phyloP scores from a whole-genome alignment of 2,329 filamentous ascomycete species.

The Talaromyces atroroseus region DNA sequence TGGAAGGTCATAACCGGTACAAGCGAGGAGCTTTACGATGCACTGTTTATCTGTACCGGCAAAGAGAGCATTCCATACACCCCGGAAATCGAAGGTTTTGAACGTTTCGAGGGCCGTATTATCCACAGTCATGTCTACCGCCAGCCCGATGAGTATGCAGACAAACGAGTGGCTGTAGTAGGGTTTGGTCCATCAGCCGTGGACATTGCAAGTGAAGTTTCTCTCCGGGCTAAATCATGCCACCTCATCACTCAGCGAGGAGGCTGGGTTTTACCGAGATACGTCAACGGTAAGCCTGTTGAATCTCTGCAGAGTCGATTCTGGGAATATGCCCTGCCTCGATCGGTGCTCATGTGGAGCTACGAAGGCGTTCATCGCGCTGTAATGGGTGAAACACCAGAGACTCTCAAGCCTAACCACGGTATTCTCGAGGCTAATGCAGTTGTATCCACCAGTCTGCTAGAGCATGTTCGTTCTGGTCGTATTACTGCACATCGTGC shows the following conservation, averaged over 20 bases:
- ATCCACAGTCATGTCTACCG: constrained; percentile 37
- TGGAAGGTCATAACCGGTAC: constrained; percentile 25
- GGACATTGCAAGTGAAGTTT: constrained; percentile 37
- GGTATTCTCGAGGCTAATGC: constrained; percentile 31
- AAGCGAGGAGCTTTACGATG: constrained; percentile 27
- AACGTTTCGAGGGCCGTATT: constrained; percentile 30
- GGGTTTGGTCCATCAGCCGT: constrained; percentile 36
- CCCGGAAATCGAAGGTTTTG: constrained; percentile 27
- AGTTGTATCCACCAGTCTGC: constrained; percentile 29
- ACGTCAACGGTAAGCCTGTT: constrained; percentile 30
- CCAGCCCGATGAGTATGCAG: constrained; percentile 28
- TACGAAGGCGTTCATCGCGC: constrained; percentile 28
- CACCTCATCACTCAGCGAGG: constrained; percentile 36
- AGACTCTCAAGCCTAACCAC: constrained; percentile 30
- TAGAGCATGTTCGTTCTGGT: constrained; percentile 30
- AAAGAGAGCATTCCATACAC: constrained; percentile 26
- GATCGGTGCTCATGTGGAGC: constrained; percentile 22
- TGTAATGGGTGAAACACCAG: constrained; percentile 27
- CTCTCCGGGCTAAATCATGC: constrained; percentile 27
- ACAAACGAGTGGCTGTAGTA: constrained; percentile 35
- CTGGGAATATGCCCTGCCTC: constrained; percentile 17
- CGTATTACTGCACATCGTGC: constrained; percentile 30
- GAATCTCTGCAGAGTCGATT: constrained; percentile 34
- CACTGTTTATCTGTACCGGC: constrained; percentile 34
- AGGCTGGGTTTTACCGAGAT: constrained; percentile 37